Evolutionary conservation across 2,329 filamentous ascomycete species (phyloP), one percentile per base, ranked within the genome.

Genomic region (Calonectria leucothoes): DNA sequence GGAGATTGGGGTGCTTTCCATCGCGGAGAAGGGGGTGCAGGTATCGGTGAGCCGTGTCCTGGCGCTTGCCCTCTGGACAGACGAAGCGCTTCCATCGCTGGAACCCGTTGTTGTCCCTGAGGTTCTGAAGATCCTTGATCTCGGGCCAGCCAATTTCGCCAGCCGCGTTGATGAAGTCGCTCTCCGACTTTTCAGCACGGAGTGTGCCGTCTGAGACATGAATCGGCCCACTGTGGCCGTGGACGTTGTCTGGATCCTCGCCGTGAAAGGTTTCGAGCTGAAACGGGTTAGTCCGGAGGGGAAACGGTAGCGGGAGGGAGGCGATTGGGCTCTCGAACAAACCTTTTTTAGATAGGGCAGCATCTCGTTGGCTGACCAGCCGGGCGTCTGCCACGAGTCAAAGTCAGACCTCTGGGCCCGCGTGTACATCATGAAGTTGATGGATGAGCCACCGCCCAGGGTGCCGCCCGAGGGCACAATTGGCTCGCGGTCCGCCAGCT

Each of bases 191-290:
- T 14, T 81, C 84, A 2, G 82, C 82, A 20, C 83, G 80, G 77
- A 85, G 89, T 0, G 87, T 86, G 23, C 90, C 89, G 29, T 86
- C 84, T 0, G 89, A 90, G 31, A 93, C 81, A 33, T 90, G 83
- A 14, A 93, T 85, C 0, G 91, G 91, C 0, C 91, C 91, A 29
- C 87, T 81, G 48, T 84, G 80, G 15, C 91, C 91, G 76, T 93
- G 91, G 2, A 84, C 74, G 7, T 83, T 83, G 61, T 84, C 66
- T 80, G 85, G 79, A 66, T 85, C 88, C 33, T 83, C 79, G 6
- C 87, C 86, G 74, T 90, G 87, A 69, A 89, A 92, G 0, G 89
- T 92, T 81, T 92, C 91, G 14, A 91, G 81, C 86, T 87, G 10
- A 20, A 64, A 12, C 3, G 0, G 17, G 35, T 77, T 17, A 77